A percentile compares a stretch with the other conserved stretches of the same genome.
phyloP scores from a whole-genome alignment of 148 eudicot genomes.

The Beta vulgaris region DNA sequence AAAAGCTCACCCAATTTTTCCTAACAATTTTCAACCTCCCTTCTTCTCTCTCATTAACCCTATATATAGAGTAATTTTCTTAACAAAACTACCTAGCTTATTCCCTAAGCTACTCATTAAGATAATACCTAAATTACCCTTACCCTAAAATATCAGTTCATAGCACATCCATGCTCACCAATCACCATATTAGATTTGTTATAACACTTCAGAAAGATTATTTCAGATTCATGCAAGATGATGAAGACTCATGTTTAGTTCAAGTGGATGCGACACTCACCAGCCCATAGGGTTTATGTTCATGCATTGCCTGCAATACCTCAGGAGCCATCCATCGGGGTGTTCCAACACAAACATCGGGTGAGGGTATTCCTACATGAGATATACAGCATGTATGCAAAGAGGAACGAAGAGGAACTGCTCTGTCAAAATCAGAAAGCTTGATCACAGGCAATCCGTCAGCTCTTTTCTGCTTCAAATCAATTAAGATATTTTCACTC shows the following conservation, averaged over 20 bases:
- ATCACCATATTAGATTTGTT: too few species aligned
- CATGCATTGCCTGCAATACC: constrained; percentile 65
- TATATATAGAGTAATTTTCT: too few species aligned
- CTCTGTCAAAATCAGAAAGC: constrained; percentile 90
- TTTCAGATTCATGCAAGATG: background rate
- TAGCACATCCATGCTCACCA: too few species aligned
- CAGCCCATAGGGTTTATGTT: constrained; percentile 63
- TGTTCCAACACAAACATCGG: constrained; percentile 87
- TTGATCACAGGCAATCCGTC: constrained; percentile 81
- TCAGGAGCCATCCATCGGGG: constrained; percentile 99
- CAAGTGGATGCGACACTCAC: constrained; percentile 38
- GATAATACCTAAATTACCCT: too few species aligned
- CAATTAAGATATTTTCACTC: constrained; percentile 83
- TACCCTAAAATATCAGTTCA: too few species aligned
- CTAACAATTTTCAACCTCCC: too few species aligned
- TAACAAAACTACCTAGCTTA: too few species aligned
- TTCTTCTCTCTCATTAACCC: too few species aligned
- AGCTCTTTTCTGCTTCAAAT: constrained; percentile 53
- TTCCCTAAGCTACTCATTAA: too few species aligned
- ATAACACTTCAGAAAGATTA: too few species aligned
- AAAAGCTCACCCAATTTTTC: too few species aligned
- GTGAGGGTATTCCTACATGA: constrained; percentile 74
- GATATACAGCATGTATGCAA: constrained; percentile 86
- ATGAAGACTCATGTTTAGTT: background rate
- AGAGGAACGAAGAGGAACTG: constrained; percentile 72